A percentile compares a stretch with the other conserved stretches of the same genome.
phyloP scores from a whole-genome alignment of 2,329 filamentous ascomycete species.

The Fusarium camptoceras region DNA sequence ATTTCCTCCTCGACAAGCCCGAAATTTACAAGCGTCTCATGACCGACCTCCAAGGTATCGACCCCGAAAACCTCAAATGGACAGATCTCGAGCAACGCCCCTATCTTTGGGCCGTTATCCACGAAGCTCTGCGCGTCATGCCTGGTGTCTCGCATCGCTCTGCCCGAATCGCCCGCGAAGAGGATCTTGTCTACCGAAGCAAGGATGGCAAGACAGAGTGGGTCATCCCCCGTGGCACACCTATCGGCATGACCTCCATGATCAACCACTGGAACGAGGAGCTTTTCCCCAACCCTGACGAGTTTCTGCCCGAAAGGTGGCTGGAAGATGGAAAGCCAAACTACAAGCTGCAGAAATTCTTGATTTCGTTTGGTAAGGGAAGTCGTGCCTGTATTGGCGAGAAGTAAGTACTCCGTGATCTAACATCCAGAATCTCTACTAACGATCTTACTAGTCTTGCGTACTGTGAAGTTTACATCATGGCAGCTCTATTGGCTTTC shows the following conservation, averaged over 20 bases:
- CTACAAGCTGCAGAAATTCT: slow-evolving; percentile 40
- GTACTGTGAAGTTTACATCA: slow-evolving; percentile 37
- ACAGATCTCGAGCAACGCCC: slow-evolving; percentile 51
- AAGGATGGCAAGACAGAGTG: slow-evolving; percentile 34
- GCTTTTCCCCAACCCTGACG: slow-evolving; percentile 49
- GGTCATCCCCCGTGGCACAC: slow-evolving; percentile 48
- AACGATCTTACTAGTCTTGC: slow-evolving; percentile 19
- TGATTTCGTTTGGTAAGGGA: slow-evolving; percentile 39
- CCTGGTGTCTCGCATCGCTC: slow-evolving; percentile 47
- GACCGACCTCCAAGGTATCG: slow-evolving; percentile 45
- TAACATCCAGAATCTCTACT: accelerated
- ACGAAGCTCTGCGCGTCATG: slow-evolving; percentile 53
- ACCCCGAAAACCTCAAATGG: slow-evolving; percentile 47
- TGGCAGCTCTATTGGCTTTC: slow-evolving; percentile 26
- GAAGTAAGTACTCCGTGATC: slow-evolving; percentile 11
- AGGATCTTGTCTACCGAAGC: slow-evolving; percentile 47
- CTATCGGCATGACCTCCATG: slow-evolving; percentile 50
- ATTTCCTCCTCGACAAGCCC: slow-evolving; percentile 51
- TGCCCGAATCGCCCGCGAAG: slow-evolving; percentile 38
- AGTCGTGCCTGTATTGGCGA: slow-evolving; percentile 42
- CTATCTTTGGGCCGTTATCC: slow-evolving; percentile 53
- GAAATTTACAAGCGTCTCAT: slow-evolving; percentile 46
- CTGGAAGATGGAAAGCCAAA: slow-evolving; percentile 42
- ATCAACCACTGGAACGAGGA: slow-evolving; percentile 49
- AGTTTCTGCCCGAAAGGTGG: slow-evolving; percentile 51